Base-by-base conservation (phyloP, 441 rosid species). In the Eugenia klotzschiana region DNA sequence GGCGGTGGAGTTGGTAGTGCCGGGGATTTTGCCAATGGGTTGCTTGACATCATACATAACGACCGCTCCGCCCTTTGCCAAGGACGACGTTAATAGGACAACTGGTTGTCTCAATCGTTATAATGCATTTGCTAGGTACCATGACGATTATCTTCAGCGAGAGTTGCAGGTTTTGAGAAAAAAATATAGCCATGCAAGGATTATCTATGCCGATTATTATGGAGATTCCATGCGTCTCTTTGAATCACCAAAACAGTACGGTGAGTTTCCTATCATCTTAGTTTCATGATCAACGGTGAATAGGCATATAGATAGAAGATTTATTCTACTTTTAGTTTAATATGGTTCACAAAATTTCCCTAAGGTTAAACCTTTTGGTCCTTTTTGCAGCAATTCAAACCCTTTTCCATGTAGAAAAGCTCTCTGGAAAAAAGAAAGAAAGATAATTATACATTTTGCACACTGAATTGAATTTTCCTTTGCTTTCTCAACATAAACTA, bases 201-300 rank as follows among this genome's bases (percentile, higher is more conserved):
- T 95, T 4, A 89, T 91, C 4, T 95, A 95, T 58, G 98, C 94
- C 5, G 97, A 95, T 86, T 92, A 94, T 84, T 95, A 94, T 49
- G 86, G 89, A 29, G 92, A 94, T 0, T 91, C 94, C 80, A 88
- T 56, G 89, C 89, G 89, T 72, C 86, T 91, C 87, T 81, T 26
- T 85, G 90, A 86, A 82, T 79, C 91, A 6, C 96, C 95, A 77
- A 77, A 52, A 49, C 91, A 83, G 72, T 86, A 90, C 16, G 96
- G 98, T 94, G 37, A 84, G 89, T 69, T 69, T 79, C 26, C 3
- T 74, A 25, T 82, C 22, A 27, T 69, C 25, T 69, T 69, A 20
- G 4, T 33, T 20, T 37, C 15, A 20, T 3, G 2, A 33, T 64
- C 14, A 9, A 64, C 0, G 25, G 46, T 33, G 25, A 64, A 18